Evolutionary conservation across 805 yeast species (phyloP).

Genomic region (Barnettozyma populi): DNA sequence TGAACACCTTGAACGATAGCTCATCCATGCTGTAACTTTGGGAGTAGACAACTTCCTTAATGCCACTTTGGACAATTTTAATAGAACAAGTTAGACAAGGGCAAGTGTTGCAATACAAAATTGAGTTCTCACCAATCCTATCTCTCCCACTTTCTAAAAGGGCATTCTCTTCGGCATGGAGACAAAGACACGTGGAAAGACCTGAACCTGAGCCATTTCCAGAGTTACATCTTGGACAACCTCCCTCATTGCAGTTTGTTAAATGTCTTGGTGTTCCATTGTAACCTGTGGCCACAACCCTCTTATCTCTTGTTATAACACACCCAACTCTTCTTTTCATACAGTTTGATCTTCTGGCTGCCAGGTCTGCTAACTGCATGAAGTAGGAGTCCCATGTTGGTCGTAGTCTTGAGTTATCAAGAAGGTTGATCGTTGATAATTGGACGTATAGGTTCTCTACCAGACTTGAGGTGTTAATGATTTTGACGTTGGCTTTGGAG

Average conservation of each 20-base stretch:
- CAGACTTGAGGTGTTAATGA: slow-evolving; percentile 45
- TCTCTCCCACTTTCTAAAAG: slow-evolving; percentile 90
- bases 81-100: slow-evolving; percentile 96
- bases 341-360: slow-evolving; percentile 89
- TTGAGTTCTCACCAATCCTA: slow-evolving; percentile 59
- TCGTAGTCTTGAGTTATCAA: slow-evolving; percentile 57
- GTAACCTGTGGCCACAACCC: slow-evolving; percentile 94
- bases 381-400: slow-evolving; percentile 97
- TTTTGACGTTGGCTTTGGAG: slow-evolving; percentile 47
- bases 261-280: slow-evolving; percentile 94
- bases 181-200: slow-evolving; percentile 80
- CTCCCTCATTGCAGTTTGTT: slow-evolving; percentile 90
- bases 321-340: slow-evolving; percentile 98
- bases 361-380: slow-evolving; percentile 89
- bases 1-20: slow-evolving; percentile 63
- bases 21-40: slow-evolving; percentile 91
- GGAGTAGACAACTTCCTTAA: slow-evolving; percentile 86
- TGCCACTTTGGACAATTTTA: slow-evolving; percentile 90
- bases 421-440: slow-evolving; percentile 37
- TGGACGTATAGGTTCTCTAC: slow-evolving; percentile 32
- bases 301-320: slow-evolving; percentile 77
- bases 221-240: slow-evolving; percentile 83
- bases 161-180: slow-evolving; percentile 98
- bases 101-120: slow-evolving; percentile 90
- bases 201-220: slow-evolving; percentile 58